Evolutionary conservation across 495 filamentous ascomycete species (phyloP).

Genomic region (Daldinia bambusicola): DNA sequence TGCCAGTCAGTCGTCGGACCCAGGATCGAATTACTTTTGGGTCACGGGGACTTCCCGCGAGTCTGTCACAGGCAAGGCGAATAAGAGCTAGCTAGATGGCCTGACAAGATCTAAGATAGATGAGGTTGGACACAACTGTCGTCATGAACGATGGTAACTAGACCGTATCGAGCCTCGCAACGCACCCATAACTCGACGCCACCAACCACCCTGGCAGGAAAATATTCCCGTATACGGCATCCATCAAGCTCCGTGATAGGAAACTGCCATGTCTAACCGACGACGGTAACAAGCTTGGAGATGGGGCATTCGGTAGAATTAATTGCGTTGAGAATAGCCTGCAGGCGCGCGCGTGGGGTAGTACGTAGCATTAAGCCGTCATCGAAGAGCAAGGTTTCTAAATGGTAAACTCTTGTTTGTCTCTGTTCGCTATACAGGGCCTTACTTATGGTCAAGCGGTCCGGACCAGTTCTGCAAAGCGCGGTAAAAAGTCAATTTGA

Average conservation of each 20-base stretch:
- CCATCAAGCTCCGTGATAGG: constrained; percentile 26
- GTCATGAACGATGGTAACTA: constrained; percentile 41
- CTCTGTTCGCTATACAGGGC: constrained; percentile 13
- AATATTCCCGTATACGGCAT: constrained; percentile 28
- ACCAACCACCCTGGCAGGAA: constrained; percentile 25
- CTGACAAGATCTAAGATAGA: constrained; percentile 21
- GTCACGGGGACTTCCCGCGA: constrained; percentile 25
- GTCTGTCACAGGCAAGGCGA: constrained; percentile 20
- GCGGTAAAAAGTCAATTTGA: constrained; percentile 17
- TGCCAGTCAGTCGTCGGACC: constrained; percentile 31
- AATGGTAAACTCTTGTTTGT: constrained; percentile 36
- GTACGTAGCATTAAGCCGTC: constrained; percentile 37
- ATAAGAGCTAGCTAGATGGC: constrained; percentile 25
- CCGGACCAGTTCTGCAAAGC: constrained; percentile 18
- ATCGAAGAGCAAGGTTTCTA: constrained; percentile 32
- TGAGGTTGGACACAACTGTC: constrained; percentile 34
- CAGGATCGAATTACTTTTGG: constrained; percentile 19
- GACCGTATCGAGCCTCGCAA: constrained; percentile 26
- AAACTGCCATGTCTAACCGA: constrained; percentile 37
- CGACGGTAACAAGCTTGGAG: constrained; percentile 23
- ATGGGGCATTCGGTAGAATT: constrained; percentile 35
- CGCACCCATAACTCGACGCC: constrained; percentile 17
- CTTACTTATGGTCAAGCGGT: background rate
- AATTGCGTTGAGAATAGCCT: constrained; percentile 27
- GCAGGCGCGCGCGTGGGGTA: constrained; percentile 40